Percentiles rank a stretch among this genome's conserved stretches.
phyloP scores from a whole-genome alignment of 2,329 filamentous ascomycete genomes.

The Hirsutella minnesotensis region DNA sequence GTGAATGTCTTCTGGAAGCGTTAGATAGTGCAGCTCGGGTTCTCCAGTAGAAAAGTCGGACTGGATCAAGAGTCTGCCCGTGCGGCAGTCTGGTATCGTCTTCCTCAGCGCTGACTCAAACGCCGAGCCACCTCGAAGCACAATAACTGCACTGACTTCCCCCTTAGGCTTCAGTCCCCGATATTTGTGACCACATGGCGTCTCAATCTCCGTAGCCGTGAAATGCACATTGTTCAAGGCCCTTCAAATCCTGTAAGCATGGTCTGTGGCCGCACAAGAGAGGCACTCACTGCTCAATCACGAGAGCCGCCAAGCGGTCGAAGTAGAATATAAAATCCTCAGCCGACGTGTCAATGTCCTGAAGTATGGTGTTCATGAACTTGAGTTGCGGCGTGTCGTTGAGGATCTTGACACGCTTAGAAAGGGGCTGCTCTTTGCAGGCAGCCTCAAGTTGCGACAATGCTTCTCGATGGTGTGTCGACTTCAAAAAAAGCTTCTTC shows the following conservation, averaged over 20 bases:
- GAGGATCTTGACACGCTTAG: constrained; percentile 62
- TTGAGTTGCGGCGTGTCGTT: constrained; percentile 67
- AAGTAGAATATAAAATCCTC: constrained; percentile 99
- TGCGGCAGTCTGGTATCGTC: constrained; percentile 85
- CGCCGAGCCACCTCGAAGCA: constrained; percentile 78
- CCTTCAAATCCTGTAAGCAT: constrained; percentile 36
- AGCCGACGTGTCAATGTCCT: constrained; percentile 63
- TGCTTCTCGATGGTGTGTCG: constrained; percentile 66
- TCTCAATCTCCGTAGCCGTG: constrained; percentile 49
- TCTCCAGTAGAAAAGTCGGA: constrained; percentile 77
- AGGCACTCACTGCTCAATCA: constrained; percentile 68
- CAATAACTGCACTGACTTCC: constrained; percentile 72
- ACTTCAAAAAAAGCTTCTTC: constrained; percentile 78
- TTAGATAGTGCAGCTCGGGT: constrained; percentile 84
- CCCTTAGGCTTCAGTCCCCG: constrained; percentile 59
- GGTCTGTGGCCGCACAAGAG: too few species aligned
- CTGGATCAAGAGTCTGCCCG: constrained; percentile 81
- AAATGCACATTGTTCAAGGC: constrained; percentile 71
- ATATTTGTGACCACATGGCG: constrained; percentile 60
- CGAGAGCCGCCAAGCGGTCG: constrained; percentile 71
- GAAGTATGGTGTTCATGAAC: constrained; percentile 84
- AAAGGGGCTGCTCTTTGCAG: constrained; percentile 60
- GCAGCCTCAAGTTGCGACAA: constrained; percentile 65
- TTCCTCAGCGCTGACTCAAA: constrained; percentile 81
- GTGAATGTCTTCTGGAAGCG: constrained; percentile 62